Evolutionary conservation across 2,329 filamentous ascomycete species (phyloP).

Genomic region (Neobulgaria alba): DNA sequence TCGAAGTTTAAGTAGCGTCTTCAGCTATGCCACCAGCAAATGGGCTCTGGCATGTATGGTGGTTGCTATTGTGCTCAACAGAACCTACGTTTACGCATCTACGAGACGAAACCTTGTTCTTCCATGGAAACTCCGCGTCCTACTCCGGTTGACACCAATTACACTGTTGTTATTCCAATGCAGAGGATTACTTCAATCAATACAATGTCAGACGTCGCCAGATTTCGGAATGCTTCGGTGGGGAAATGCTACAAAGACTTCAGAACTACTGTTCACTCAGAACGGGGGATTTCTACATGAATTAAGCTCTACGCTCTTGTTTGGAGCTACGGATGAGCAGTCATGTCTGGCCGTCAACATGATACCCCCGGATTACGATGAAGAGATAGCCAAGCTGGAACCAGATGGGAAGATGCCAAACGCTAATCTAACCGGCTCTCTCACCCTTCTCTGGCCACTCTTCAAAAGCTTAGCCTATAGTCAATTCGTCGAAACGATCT

Average conservation of each 20-base stretch:
- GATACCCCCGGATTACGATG: conserved; percentile 45
- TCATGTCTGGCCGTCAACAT: conserved; percentile 72
- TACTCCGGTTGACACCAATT: conserved; percentile 64
- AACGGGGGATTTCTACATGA: conserved; percentile 62
- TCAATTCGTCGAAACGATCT: conserved; percentile 82
- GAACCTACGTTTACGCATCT: conserved; percentile 88
- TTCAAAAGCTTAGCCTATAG: conserved; percentile 64
- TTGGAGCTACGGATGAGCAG: conserved; percentile 63
- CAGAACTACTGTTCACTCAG: conserved; percentile 61
- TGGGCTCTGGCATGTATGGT: conserved; percentile 87
- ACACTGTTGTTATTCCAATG: conserved; percentile 61
- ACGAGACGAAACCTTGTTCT: conserved; percentile 73
- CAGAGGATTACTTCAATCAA: conserved; percentile 64
- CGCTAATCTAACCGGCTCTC: conserved; percentile 50
- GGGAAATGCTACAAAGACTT: conserved; percentile 55
- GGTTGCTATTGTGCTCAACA: conserved; percentile 80
- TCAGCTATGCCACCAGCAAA: conserved; percentile 82
- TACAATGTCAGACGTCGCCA: conserved; percentile 83
- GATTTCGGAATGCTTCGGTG: conserved; percentile 62
- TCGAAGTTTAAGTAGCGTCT: conserved; percentile 73
- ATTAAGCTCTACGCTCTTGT: conserved; percentile 61
- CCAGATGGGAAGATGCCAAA: conserved; percentile 6
- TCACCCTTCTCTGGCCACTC: conserved; percentile 67
- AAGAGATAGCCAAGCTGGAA: conserved; percentile 25
- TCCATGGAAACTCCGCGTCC: conserved; percentile 61